phyloP scores from a whole-genome alignment of 768 basidiomycete species.

The Lyophyllum shimeji region DNA sequence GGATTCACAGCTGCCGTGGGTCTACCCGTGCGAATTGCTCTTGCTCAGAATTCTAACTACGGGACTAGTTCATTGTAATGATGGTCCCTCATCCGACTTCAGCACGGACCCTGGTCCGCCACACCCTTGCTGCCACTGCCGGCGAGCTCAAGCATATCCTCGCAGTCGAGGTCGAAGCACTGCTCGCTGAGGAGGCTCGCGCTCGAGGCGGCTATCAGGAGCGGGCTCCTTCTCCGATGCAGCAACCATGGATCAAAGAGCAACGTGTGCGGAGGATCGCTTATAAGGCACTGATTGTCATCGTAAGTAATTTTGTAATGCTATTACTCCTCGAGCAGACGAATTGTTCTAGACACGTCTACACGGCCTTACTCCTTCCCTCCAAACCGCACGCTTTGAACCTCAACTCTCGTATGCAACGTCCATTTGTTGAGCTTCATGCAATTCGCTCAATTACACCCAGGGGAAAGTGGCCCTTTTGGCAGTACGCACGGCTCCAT shows the following conservation, averaged over 20 bases:
- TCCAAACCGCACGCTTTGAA: conserved; percentile 39
- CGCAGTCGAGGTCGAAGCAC: conserved; percentile 41
- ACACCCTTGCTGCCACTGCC: conserved; percentile 36
- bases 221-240: conserved; percentile 23
- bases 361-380: conserved; percentile 34
- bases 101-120: conserved; percentile 39
- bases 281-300: conserved; percentile 31
- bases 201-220: conserved; percentile 30
- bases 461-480: conserved; percentile 43
- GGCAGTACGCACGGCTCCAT: conserved; percentile 33
- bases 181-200: conserved; percentile 41
- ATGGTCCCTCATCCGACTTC: conserved; percentile 45
- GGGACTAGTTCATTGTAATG: conserved; percentile 42
- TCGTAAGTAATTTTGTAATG: conserved; percentile 25
- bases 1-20: conserved; percentile 44
- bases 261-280: conserved; percentile 35
- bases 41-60: neutral
- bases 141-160: conserved; percentile 36
- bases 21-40: neutral
- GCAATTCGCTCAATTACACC: neutral
- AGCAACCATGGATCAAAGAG: conserved; percentile 34
- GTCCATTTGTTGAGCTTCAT: neutral
- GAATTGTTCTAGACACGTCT: conserved; percentile 31
- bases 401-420: conserved; percentile 39
- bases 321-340: neutral